Evolutionary conservation across 495 filamentous ascomycete genomes (phyloP), one percentile per base, ranked within the genome.

Genomic region (Saxophila tyrrhenica): DNA sequence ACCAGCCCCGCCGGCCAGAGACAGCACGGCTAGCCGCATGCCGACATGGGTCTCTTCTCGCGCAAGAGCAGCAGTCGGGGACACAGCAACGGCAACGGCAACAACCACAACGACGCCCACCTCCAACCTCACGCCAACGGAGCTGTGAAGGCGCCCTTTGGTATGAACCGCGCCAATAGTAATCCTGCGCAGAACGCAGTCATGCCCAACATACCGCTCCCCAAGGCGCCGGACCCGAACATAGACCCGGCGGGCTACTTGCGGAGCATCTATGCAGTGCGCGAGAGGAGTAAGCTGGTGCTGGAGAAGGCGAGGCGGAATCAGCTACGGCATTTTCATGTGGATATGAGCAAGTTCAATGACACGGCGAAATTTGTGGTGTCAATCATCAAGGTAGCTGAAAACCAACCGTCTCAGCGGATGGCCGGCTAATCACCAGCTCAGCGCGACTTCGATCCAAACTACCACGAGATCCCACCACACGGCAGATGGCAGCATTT

Each of bases 401-500:
- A 48, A 49, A 15, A 29, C 62, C n/a, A 5, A 56, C 61, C 63
- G 42, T 61, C 49, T 54, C 46, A 23, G 48, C 8, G 2, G 16
- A 13, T 22, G 42, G 23, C 9, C 32, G 1, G 7, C 1, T 50
- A 5, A 10, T 35, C 10, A 7, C n/a, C 11, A 16, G 23, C 43
- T 43, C 35, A 96, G 90, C 75, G 90, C 71, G 90, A 96, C 67
- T 91, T 84, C 69, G 87, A 85, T 47, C 83, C 86, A 22, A 86
- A 94, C 42, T 96, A 92, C 68, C 73, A 80, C 39, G 77, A 74
- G 17, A 98, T 98, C 58, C 89, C 89, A 2, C 80, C 83, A 11
- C 88, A 94, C 64, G 89, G 89, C 47, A 77, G 89, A 29, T 89
- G 89, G 80, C 89, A 95, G 68, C 89, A 95, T 64, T 95, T 95